Evolutionary conservation across 2,329 filamentous ascomycete species (phyloP).

Genomic region (Diplodia scrobiculata): DNA sequence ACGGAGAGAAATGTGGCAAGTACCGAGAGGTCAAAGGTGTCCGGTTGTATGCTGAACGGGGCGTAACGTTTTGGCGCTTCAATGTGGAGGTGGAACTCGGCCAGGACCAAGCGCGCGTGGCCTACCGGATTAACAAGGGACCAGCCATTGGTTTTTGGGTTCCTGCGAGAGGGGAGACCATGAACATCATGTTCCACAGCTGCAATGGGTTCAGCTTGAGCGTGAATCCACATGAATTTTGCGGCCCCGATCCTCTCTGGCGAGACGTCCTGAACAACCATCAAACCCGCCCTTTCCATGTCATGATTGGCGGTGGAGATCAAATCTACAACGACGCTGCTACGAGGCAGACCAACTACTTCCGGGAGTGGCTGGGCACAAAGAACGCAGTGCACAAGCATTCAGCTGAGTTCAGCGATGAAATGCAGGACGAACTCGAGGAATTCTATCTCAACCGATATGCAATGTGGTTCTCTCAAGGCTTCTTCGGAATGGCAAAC

Average conservation of each 20-base stretch:
- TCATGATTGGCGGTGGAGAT: conserved; percentile 96
- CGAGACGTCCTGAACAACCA: conserved; percentile 92
- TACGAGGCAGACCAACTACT: conserved; percentile 71
- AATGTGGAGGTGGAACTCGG: conserved; percentile 88
- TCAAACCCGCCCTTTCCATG: conserved; percentile 89
- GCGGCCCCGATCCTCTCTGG: conserved; percentile 94
- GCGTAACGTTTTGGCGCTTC: conserved; percentile 96
- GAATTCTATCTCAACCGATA: conserved; percentile 86
- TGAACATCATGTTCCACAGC: conserved; percentile 99
- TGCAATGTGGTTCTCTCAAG: conserved; percentile 93
- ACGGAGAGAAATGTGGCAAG: conserved; percentile 79
- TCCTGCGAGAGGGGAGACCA: conserved; percentile 75
- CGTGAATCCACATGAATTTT: conserved; percentile 76
- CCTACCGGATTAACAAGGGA: conserved; percentile 92
- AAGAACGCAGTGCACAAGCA: conserved; percentile 80
- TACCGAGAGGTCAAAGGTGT: conserved; percentile 82
- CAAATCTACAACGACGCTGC: conserved; percentile 94
- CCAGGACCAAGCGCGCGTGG: conserved; percentile 77
- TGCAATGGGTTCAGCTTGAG: conserved; percentile 92
- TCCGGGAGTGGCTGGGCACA: conserved; percentile 81
- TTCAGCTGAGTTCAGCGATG: conserved; percentile 71
- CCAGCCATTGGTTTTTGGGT: conserved; percentile 94
- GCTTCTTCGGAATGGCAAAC: conserved; percentile 87
- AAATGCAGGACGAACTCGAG: conserved; percentile 88
- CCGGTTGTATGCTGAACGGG: conserved; percentile 79